These are phyloP conservation scores for Schizochytrium sp. DNA, from an alignment of 108 stramenopile genomes.

Conservation along the genomic window DNA sequence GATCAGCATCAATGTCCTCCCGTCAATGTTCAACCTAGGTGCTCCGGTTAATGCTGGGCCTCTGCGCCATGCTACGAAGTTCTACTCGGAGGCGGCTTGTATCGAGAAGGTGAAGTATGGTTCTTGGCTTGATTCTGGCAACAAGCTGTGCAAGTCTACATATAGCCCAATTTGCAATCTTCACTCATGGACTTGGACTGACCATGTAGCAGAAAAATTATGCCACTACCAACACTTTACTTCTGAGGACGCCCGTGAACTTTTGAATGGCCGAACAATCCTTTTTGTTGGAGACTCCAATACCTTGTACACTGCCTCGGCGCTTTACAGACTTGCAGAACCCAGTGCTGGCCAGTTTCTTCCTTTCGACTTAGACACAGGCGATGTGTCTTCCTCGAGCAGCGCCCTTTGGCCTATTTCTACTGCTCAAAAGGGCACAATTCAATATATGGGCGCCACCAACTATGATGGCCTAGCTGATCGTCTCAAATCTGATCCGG, in stretches of 20 bases:
- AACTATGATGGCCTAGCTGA: neutral
- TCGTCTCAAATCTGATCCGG: neutral
- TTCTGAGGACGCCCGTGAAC: neutral
- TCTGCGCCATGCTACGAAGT: neutral
- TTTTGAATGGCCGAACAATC: neutral
- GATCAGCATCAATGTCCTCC: neutral
- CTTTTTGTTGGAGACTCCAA: constrained; percentile 54
- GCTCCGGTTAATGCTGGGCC: constrained; percentile 31
- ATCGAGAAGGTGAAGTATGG: neutral
- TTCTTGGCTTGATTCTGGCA: neutral
- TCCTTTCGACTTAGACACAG: neutral
- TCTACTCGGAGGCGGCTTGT: neutral
- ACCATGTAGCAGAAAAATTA: constrained; percentile 1
- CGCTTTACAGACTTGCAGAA: neutral
- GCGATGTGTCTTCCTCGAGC: neutral
- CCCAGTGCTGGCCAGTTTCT: neutral
- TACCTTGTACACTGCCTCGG: neutral
- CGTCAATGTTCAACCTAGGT: neutral
- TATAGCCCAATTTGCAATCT: neutral
- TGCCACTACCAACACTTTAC: neutral
- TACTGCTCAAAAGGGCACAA: neutral
- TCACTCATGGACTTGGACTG: neutral
- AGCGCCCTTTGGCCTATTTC: neutral
- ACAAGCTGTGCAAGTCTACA: neutral
- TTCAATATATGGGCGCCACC: neutral